A percentile compares a stretch with the other conserved stretches of the same genome.
phyloP scores from a whole-genome alignment of 148 eudicot genomes.

The Vaccinium myrtillus region DNA sequence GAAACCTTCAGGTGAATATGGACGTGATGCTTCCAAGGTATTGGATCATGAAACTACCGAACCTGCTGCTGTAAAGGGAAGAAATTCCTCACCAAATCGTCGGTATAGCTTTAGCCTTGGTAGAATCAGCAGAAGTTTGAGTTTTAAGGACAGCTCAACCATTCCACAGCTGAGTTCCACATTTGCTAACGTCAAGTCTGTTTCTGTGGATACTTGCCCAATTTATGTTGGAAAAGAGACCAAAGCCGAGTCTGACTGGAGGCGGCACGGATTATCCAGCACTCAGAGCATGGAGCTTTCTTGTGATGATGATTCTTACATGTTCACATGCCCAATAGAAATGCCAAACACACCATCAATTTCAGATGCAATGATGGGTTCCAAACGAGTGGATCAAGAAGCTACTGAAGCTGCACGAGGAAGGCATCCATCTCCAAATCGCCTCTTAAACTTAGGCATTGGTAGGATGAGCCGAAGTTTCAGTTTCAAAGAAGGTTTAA shows the following conservation, averaged over 20 bases:
- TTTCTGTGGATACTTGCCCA: conserved; percentile 49
- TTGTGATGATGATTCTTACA: background rate
- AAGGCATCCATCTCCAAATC: conserved; percentile 45
- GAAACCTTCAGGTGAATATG: conserved; percentile 11
- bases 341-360: conserved; percentile 11
- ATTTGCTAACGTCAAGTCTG: conserved; percentile 39
- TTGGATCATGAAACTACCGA: conserved; percentile 21
- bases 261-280: conserved; percentile 30
- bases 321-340: conserved; percentile 12
- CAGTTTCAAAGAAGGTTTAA: conserved; percentile 59
- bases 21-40: conserved; percentile 23
- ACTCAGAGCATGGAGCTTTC: conserved; percentile 35
- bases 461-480: conserved; percentile 62
- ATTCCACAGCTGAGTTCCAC: conserved; percentile 36
- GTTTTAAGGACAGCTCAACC: conserved; percentile 57
- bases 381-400: conserved; percentile 19
- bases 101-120: conserved; percentile 54
- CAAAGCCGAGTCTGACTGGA: conserved; percentile 35
- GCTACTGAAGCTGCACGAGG: conserved; percentile 23
- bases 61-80: conserved; percentile 27
- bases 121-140: conserved; percentile 62
- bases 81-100: conserved; percentile 38
- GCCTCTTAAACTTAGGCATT: conserved; percentile 51
- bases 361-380: conserved; percentile 14
- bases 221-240: conserved; percentile 32